Evolutionary conservation across 2,329 filamentous ascomycete genomes (phyloP).

Genomic region (Colletotrichum tanaceti): DNA sequence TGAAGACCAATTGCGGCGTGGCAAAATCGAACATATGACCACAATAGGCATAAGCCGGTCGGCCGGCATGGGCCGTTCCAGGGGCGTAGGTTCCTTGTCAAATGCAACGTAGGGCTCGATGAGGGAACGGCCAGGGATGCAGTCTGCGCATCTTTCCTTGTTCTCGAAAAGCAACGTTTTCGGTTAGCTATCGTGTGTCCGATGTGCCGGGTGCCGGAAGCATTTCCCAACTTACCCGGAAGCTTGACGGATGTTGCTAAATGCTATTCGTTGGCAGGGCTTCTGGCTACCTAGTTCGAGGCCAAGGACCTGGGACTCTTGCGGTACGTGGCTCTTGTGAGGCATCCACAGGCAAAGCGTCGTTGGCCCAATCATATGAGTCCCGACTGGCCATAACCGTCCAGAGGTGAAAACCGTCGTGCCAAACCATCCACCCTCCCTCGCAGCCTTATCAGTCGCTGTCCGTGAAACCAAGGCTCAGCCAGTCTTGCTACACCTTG

Average conservation of each 20-base stretch:
- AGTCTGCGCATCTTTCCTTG: background rate
- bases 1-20: background rate
- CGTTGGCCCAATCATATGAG: background rate
- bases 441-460: background rate
- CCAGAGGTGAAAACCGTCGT: background rate
- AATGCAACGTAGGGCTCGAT: background rate
- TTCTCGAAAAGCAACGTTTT: background rate
- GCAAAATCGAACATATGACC: background rate
- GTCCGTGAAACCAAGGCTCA: background rate
- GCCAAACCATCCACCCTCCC: background rate
- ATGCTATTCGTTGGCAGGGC: background rate
- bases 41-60: background rate
- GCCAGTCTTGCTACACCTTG: background rate
- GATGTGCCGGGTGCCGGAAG: slow-evolving; percentile 13
- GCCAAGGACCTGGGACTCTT: background rate
- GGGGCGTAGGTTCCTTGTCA: background rate
- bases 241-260: slow-evolving; percentile 5
- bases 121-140: background rate
- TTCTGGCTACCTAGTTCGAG: background rate
- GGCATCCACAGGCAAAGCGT: slow-evolving; percentile 2
- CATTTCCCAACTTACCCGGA: background rate
- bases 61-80: slow-evolving; percentile 24
- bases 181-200: background rate
- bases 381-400: background rate
- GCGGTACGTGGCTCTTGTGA: background rate